Conservation (phyloP, 768 basidiomycete genomes). For the Asterophora lycoperdoides region DNA sequence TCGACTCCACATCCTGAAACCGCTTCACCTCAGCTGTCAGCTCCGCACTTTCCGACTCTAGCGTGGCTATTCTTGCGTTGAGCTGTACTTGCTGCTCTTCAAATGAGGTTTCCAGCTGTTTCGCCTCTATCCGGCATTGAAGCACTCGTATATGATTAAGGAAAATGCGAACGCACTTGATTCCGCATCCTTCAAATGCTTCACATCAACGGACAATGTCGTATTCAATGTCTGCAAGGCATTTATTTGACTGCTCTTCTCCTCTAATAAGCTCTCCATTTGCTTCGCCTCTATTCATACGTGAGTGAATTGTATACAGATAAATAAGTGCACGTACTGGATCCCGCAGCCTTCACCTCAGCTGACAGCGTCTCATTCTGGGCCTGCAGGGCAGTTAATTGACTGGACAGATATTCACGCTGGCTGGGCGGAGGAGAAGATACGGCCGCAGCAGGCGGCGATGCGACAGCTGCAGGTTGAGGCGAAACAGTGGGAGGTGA, state of each 20-base stretch:
- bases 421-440: conserved; percentile 6
- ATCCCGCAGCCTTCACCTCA: conserved; percentile 11
- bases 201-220: conserved; percentile 16
- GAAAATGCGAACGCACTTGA: conserved; percentile 9
- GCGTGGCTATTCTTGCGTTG: conserved; percentile 12
- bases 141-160: background rate
- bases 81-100: conserved; percentile 21
- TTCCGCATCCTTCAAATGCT: conserved; percentile 10
- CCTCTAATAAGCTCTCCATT: too few species aligned
- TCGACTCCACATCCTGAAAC: conserved; percentile 27
- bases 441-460: conserved; percentile 6
- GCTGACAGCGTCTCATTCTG: conserved; percentile 19
- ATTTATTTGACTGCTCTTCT: conserved; percentile 7
- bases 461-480: conserved; percentile 16
- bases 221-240: conserved; percentile 21
- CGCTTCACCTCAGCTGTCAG: conserved; percentile 26
- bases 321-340: conserved; percentile 6
- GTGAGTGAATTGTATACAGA: too few species aligned
- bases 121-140: conserved; percentile 2
- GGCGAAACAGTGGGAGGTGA: conserved; percentile 20
- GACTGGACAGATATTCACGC: conserved; percentile 13
- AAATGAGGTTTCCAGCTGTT: background rate
- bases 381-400: conserved; percentile 17
- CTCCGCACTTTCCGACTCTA: conserved; percentile 23
- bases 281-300: too few species aligned